Conservation (phyloP, 495 filamentous ascomycete genomes). For the Articulospora tetracladia region DNA sequence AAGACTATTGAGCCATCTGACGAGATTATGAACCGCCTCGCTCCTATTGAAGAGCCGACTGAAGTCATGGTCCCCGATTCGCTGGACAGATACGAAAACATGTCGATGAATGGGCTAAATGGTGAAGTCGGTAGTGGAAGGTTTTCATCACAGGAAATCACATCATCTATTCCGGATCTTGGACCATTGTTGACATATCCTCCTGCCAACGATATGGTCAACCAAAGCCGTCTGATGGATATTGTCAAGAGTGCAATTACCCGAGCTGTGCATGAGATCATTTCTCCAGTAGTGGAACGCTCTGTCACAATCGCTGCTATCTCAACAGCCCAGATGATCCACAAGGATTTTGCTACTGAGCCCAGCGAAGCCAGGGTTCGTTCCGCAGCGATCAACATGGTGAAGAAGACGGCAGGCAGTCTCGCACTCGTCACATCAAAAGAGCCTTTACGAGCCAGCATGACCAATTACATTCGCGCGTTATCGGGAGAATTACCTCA, state of each 20-base stretch:
- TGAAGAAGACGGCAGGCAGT: slow-evolving; percentile 85
- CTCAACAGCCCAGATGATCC: slow-evolving; percentile 86
- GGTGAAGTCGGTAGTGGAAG: slow-evolving; percentile 63
- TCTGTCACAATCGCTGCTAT: slow-evolving; percentile 98
- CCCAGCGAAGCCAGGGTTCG: slow-evolving; percentile 82
- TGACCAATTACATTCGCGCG: slow-evolving; percentile 88
- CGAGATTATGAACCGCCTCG: slow-evolving; percentile 69
- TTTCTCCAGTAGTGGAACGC: slow-evolving; percentile 91
- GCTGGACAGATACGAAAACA: slow-evolving; percentile 72
- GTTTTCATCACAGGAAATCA: slow-evolving; percentile 68
- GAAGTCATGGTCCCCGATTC: slow-evolving; percentile 60
- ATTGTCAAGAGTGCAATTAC: slow-evolving; percentile 82
- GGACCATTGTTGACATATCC: slow-evolving; percentile 70
- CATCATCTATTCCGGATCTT: slow-evolving; percentile 75
- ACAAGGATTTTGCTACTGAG: slow-evolving; percentile 94
- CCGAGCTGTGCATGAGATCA: slow-evolving; percentile 88
- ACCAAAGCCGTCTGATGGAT: slow-evolving; percentile 65
- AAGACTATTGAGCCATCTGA: slow-evolving; percentile 81
- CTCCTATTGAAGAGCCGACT: slow-evolving; percentile 50
- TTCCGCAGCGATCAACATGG: slow-evolving; percentile 83
- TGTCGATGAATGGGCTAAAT: slow-evolving; percentile 68
- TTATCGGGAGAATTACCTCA: slow-evolving; percentile 67
- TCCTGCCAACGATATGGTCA: slow-evolving; percentile 68
- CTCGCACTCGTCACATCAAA: slow-evolving; percentile 97
- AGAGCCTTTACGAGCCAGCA: slow-evolving; percentile 91